These are phyloP conservation scores for Hypericum androsaemum DNA, from an alignment of 345 rosid species.

Conservation along the genomic window DNA sequence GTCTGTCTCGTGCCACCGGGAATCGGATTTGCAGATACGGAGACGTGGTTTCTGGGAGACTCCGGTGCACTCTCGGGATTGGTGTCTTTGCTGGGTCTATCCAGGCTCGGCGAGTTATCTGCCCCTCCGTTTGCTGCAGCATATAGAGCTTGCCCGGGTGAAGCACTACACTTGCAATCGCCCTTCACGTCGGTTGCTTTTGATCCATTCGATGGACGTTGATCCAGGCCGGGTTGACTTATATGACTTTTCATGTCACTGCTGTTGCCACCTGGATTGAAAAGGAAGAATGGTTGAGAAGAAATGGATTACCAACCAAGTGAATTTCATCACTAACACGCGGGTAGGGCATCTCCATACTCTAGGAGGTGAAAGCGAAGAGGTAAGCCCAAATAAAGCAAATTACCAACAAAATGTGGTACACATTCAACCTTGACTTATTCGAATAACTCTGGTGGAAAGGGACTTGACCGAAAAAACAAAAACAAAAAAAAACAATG, in stretches of 20 bases:
- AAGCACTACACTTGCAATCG: conserved; percentile 12
- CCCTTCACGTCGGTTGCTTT: conserved; percentile 6
- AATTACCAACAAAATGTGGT: no score
- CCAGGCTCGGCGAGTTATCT: conserved; percentile 2
- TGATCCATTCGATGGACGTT: conserved; percentile 11
- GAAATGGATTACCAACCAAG: no score
- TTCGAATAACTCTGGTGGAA: no score
- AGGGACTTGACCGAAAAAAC: no score
- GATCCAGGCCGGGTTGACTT: conserved; percentile 10
- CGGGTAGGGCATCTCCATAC: no score
- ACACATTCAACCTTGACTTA: no score
- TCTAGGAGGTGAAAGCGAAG: no score
- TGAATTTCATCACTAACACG: no score
- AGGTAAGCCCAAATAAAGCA: no score
- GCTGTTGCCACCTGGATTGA: conserved; percentile 29
- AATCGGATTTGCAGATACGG: background rate
- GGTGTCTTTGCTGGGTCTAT: conserved; percentile 3
- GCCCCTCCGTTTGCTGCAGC: conserved; percentile 5
- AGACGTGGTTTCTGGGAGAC: background rate
- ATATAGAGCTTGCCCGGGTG: conserved; percentile 11
- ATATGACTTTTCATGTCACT: conserved; percentile 22
- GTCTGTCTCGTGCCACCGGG: background rate
- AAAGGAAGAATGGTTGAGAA: background rate
- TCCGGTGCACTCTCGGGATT: background rate
- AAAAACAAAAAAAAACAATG: no score